Percentiles rank a stretch among this genome's conserved stretches.
Conservation (phyloP, 768 basidiomycete genomes). For the Sistotremastrum suecicum region DNA sequence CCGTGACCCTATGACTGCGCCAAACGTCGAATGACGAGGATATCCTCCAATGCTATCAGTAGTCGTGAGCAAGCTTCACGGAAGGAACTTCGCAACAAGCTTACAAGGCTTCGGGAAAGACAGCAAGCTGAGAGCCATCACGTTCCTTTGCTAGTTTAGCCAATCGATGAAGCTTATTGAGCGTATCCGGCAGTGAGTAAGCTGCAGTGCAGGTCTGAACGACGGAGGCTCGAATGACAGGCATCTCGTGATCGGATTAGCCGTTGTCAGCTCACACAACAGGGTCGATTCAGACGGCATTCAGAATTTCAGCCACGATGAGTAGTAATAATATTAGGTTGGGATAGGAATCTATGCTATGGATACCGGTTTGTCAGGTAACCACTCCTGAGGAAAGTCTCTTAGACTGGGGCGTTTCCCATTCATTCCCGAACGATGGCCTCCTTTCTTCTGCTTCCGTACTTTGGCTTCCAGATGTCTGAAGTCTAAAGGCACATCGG, state of each 20-base stretch:
- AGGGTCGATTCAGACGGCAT: too few relatives aligned
- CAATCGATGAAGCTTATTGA: slow-evolving; percentile 33
- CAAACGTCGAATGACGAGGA: slow-evolving; percentile 43
- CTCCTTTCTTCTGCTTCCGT: slow-evolving; percentile 60
- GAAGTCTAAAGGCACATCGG: slow-evolving; percentile 64
- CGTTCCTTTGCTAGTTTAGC: slow-evolving; percentile 31
- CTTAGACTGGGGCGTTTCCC: slow-evolving; percentile 46
- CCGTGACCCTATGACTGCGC: slow-evolving; percentile 35
- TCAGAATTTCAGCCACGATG: too few relatives aligned
- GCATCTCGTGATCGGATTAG: too few relatives aligned
- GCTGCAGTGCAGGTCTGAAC: slow-evolving; percentile 36
- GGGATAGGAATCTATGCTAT: too few relatives aligned
- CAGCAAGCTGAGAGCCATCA: slow-evolving; percentile 32
- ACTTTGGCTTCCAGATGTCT: slow-evolving; percentile 65
- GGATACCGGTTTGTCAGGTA: slow-evolving; percentile 24
- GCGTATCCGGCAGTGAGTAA: slow-evolving; percentile 30
- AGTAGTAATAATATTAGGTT: too few relatives aligned
- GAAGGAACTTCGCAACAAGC: slow-evolving; percentile 4
- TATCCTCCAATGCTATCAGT: slow-evolving; percentile 38
- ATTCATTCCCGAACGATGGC: slow-evolving; percentile 42
- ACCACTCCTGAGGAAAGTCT: slow-evolving; percentile 83
- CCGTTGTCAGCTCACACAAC: too few relatives aligned
- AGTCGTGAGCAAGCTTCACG: neutral
- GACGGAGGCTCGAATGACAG: slow-evolving; percentile 31
- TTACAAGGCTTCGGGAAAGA: slow-evolving; percentile 48